A percentile compares a stretch with the other conserved stretches of the same genome.
These are phyloP conservation scores for Coemansia aciculifera DNA, from an alignment of 192 early-diverging fungal genomes.

Conservation along the genomic window DNA sequence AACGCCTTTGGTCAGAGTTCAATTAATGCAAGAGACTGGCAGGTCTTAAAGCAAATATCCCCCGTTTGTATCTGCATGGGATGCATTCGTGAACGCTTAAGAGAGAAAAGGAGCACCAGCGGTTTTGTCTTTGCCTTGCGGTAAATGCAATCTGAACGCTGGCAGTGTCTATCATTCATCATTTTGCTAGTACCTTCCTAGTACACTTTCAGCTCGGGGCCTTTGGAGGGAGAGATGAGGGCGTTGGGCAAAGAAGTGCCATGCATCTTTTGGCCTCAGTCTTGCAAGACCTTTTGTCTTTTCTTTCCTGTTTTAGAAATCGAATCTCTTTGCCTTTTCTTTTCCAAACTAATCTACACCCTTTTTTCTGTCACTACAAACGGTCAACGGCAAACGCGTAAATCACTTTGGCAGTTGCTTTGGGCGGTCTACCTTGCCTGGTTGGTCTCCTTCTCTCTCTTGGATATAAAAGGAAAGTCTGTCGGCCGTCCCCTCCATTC, in stretches of 20 bases:
- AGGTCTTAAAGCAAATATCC: not conserved
- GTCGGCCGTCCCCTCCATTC: not conserved
- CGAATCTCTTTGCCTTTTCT: not conserved
- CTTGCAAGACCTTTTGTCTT: constrained; percentile 9
- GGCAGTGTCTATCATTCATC: not conserved
- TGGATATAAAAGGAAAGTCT: constrained; percentile 10
- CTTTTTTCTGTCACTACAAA: constrained; percentile 3
- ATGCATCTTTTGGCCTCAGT: not conserved
- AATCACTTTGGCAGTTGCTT: not conserved
- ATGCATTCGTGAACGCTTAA: constrained; percentile 7
- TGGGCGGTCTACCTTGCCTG: not conserved
- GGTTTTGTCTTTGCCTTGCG: constrained; percentile 9
- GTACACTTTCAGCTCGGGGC: not conserved
- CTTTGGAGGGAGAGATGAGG: not conserved
- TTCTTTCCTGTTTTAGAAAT: constrained; percentile 9
- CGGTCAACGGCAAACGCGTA: not conserved
- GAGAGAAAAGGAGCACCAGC: not conserved
- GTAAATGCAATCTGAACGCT: not conserved
- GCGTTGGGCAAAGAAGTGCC: not conserved
- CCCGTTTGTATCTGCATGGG: constrained; percentile 9
- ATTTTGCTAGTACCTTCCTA: not conserved
- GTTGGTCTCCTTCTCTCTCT: constrained; percentile 5
- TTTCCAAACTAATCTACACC: constrained; percentile 6
- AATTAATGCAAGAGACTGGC: constrained; percentile 17
- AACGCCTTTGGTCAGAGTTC: constrained; percentile 12